Conservation (phyloP, 2,329 filamentous ascomycete genomes). For the Penicillium olsonii region DNA sequence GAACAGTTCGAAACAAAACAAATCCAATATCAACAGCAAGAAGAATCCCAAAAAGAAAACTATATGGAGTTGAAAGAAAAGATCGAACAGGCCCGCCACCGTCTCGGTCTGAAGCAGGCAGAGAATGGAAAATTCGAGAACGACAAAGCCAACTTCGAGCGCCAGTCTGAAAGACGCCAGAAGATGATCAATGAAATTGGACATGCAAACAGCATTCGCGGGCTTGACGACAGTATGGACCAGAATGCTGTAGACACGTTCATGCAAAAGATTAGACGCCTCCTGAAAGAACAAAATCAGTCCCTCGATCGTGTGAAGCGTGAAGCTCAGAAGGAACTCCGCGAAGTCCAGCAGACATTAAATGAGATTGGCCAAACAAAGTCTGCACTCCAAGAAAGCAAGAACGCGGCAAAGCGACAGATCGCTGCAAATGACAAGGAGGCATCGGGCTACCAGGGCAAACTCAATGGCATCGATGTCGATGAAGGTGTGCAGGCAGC, state of each 20-base stretch:
- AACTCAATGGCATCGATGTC: slow-evolving; percentile 71
- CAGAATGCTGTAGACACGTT: slow-evolving; percentile 75
- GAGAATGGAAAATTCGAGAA: slow-evolving; percentile 74
- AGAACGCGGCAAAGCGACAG: slow-evolving; percentile 70
- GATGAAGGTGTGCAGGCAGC: slow-evolving; percentile 83
- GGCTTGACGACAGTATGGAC: slow-evolving; percentile 77
- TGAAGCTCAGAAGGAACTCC: slow-evolving; percentile 72
- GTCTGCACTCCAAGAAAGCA: slow-evolving; percentile 71
- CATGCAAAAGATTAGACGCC: slow-evolving; percentile 72
- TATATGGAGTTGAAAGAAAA: slow-evolving; percentile 64
- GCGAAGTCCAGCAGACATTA: slow-evolving; percentile 70
- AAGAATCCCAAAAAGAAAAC: slow-evolving; percentile 62
- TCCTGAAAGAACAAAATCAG: slow-evolving; percentile 75
- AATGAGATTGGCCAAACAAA: slow-evolving; percentile 74
- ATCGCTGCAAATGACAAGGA: slow-evolving; percentile 74
- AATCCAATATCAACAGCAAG: slow-evolving; percentile 63
- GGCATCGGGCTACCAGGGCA: slow-evolving; percentile 64
- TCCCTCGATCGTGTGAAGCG: slow-evolving; percentile 73
- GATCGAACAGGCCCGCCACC: slow-evolving; percentile 50
- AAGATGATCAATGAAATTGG: slow-evolving; percentile 78
- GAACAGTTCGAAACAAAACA: slow-evolving; percentile 78
- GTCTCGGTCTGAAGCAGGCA: slow-evolving; percentile 43
- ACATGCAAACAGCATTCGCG: slow-evolving; percentile 74
- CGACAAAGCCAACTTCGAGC: slow-evolving; percentile 82
- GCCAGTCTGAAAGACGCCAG: slow-evolving; percentile 71